Evolutionary conservation across 352 stramenopile genomes (phyloP).

Genomic region (Pythium aristosporum): DNA sequence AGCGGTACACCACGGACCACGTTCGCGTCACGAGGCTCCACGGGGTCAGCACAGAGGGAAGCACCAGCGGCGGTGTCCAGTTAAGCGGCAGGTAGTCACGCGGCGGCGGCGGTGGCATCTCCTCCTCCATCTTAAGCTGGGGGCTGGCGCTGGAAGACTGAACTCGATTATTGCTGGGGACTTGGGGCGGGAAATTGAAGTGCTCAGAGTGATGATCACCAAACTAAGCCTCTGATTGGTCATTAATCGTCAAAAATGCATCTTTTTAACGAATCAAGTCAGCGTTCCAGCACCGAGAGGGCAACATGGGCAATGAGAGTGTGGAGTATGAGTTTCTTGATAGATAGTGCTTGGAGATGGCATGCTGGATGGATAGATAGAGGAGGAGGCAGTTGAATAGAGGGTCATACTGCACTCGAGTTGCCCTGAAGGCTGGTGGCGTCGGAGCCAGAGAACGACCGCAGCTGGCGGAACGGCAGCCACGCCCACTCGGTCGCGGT

Average conservation of each 20-base stretch:
- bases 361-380: background rate
- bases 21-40: background rate
- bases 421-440: slow-evolving; percentile 22
- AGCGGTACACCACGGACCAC: slow-evolving; percentile 1
- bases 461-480: slow-evolving; percentile 25
- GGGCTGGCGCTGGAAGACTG: background rate
- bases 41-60: background rate
- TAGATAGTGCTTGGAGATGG: too few relatives aligned
- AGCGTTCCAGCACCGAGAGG: too few relatives aligned
- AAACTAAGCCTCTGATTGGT: background rate
- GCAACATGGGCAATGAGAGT: too few relatives aligned
- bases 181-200: background rate
- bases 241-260: background rate
- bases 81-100: background rate
- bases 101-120: background rate
- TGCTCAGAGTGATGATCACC: slow-evolving; percentile 9
- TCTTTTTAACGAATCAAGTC: background rate
- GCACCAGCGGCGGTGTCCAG: background rate
- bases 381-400: background rate
- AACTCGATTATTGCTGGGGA: too few relatives aligned
- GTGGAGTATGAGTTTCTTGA: too few relatives aligned
- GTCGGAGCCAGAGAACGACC: slow-evolving; percentile 25
- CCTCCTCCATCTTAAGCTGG: background rate
- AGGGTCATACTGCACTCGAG: slow-evolving; percentile 17
- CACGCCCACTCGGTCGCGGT: slow-evolving; percentile 32